Conservation (phyloP, 2,329 filamentous ascomycete genomes). For the Didymella glomerata region DNA sequence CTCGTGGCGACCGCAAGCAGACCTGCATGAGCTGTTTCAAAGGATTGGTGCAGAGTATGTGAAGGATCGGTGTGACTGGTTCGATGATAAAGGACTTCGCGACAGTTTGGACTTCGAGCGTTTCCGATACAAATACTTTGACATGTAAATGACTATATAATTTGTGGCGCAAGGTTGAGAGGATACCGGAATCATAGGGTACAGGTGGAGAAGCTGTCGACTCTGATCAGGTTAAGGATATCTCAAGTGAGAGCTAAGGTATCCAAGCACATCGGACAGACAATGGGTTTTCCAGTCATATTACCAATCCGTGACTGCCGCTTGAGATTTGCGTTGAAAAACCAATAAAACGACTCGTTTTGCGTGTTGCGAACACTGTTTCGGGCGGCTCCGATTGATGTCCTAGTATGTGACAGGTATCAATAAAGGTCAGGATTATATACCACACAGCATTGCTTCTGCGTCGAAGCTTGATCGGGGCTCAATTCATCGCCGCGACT, state of each 20-base stretch:
- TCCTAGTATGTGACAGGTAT: no score
- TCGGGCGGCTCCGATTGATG: neutral
- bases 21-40: slow-evolving; percentile 19
- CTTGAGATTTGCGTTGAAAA: no score
- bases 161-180: slow-evolving; percentile 1
- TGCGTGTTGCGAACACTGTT: neutral
- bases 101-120: slow-evolving; percentile 2
- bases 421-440: no score
- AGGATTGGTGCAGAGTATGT: slow-evolving; percentile 8
- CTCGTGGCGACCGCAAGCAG: slow-evolving; percentile 22
- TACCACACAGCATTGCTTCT: no score
- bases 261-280: neutral
- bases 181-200: neutral
- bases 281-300: neutral
- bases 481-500: no score
- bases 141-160: neutral
- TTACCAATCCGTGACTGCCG: no score
- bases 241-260: neutral
- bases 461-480: no score
- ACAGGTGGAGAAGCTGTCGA: no score
- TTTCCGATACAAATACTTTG: slow-evolving; percentile 5
- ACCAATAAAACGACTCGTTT: neutral
- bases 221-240: neutral
- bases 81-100: slow-evolving; percentile 4
- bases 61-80: slow-evolving; percentile 2